phyloP scores from a whole-genome alignment of 805 yeast species.

The Wickerhamiella shivajii region DNA sequence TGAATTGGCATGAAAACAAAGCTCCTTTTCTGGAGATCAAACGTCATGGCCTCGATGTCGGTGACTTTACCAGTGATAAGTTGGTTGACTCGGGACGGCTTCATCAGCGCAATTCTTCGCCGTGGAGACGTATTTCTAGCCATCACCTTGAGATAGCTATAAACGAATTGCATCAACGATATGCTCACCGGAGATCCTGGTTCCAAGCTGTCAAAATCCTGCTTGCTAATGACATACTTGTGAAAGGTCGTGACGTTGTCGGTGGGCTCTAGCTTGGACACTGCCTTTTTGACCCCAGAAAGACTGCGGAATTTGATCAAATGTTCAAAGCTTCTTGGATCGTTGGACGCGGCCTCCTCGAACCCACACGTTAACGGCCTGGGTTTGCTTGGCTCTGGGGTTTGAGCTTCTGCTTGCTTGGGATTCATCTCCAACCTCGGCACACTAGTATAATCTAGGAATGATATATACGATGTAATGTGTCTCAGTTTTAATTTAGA shows the following conservation, averaged over 20 bases:
- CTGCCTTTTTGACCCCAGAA: neutral
- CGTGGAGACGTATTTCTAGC: no score
- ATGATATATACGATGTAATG: neutral
- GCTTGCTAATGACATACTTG: neutral
- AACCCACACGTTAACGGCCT: conserved; percentile 11
- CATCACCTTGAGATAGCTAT: conserved; percentile 36
- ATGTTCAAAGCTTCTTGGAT: conserved; percentile 1
- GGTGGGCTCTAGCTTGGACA: neutral
- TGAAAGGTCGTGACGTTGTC: conserved; percentile 3
- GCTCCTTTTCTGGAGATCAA: neutral
- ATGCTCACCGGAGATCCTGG: conserved; percentile 67
- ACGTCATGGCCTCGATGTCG: neutral
- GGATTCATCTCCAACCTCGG: neutral
- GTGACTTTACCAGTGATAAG: neutral
- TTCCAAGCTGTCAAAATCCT: conserved; percentile 39
- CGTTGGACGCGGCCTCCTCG: conserved; percentile 6
- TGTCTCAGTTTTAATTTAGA: no score
- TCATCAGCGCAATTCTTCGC: no score
- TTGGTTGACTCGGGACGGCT: no score
- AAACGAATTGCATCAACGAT: conserved; percentile 48
- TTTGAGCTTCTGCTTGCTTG: neutral
- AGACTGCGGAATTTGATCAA: conserved; percentile 1
- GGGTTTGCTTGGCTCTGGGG: neutral
- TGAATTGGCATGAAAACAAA: conserved; percentile 54
- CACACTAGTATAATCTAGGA: neutral